Evolutionary conservation across 805 yeast species (phyloP).

Genomic region (Candida rishiriensis): DNA sequence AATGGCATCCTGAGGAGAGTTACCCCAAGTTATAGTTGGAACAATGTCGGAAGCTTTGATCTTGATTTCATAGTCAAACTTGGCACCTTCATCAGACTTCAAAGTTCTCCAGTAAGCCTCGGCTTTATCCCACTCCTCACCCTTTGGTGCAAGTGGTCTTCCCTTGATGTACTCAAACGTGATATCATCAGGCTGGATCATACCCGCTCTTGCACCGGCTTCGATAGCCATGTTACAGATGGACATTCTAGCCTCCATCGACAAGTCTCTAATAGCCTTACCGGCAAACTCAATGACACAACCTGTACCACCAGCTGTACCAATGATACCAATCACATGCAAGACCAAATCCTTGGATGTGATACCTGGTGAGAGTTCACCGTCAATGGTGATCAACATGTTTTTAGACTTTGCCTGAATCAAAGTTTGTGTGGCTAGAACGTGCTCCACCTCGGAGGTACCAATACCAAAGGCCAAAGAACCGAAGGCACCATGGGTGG

Average conservation of each 20-base stretch:
- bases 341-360: constrained; percentile 94
- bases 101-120: constrained; percentile 85
- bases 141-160: constrained; percentile 92
- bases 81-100: constrained; percentile 84
- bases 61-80: constrained; percentile 76
- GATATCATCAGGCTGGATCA: constrained; percentile 92
- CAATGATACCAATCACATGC: constrained; percentile 93
- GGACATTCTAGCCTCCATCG: constrained; percentile 99
- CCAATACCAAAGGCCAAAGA: constrained; percentile 98
- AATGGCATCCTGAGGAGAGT: constrained; percentile 97
- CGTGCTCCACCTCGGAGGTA: constrained; percentile 98
- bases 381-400: constrained; percentile 85
- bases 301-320: constrained; percentile 99
- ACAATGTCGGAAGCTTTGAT: constrained; percentile 81
- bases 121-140: constrained; percentile 94
- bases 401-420: constrained; percentile 94
- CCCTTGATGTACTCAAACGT: constrained; percentile 89
- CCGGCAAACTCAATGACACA: constrained; percentile 96
- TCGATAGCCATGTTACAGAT: constrained; percentile 99
- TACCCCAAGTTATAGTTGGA: constrained; percentile 99
- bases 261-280: constrained; percentile 79
- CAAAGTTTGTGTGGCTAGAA: constrained; percentile 92
- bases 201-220: constrained; percentile 99
- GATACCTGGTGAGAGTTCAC: constrained; percentile 81
- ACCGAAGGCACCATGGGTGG: constrained; percentile 99